phyloP scores from a whole-genome alignment of 371 early-diverging fungal species.

The Apophysomyces ossiformis region DNA sequence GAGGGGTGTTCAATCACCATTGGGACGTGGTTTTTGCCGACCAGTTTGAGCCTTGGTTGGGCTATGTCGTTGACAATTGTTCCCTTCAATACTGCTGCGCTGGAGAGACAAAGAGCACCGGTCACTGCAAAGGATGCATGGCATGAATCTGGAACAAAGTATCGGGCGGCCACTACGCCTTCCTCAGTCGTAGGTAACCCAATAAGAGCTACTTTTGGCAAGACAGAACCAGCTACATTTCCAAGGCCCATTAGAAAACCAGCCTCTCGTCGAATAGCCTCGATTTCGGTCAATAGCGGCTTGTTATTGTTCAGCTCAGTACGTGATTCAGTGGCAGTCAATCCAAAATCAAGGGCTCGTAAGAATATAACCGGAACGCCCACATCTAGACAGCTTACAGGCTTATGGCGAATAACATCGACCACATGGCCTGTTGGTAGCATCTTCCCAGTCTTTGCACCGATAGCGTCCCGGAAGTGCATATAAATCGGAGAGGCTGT shows the following conservation, averaged over 20 bases:
- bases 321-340: not conserved
- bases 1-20: slow-evolving; percentile 6
- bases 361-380: not conserved
- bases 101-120: slow-evolving; percentile 1
- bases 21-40: not conserved
- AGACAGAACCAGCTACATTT: not conserved
- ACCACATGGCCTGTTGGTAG: not conserved
- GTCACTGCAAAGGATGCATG: slow-evolving; percentile 1
- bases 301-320: not conserved
- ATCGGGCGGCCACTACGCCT: not conserved
- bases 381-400: slow-evolving; percentile 2
- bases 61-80: slow-evolving; percentile 1
- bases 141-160: slow-evolving; percentile 1
- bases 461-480: slow-evolving; percentile 1
- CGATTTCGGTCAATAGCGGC: not conserved
- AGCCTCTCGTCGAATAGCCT: slow-evolving; percentile 5
- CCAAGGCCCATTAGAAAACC: slow-evolving; percentile 1
- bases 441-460: slow-evolving; percentile 3
- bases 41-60: not conserved
- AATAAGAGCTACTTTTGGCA: slow-evolving; percentile 1
- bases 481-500: slow-evolving; percentile 1
- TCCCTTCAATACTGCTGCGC: not conserved
- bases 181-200: not conserved
- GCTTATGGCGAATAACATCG: slow-evolving; percentile 4
- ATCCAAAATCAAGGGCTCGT: not conserved